A percentile compares a stretch with the other conserved stretches of the same genome.
Conservation (phyloP, 2,329 filamentous ascomycete species). For the Tolypocladium tundrense region DNA sequence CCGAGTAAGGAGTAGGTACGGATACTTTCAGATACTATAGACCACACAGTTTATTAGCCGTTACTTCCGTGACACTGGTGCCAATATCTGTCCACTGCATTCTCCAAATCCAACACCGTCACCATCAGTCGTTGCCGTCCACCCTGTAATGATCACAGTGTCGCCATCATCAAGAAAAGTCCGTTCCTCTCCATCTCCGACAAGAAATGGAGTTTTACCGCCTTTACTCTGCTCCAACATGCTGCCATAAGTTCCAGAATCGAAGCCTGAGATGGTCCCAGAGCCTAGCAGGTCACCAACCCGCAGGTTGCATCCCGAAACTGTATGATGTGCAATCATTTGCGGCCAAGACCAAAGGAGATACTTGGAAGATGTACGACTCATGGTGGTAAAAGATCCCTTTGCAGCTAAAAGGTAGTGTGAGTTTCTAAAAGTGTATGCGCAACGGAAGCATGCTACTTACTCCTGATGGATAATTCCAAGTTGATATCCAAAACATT, state of each 20-base stretch:
- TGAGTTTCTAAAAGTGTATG: neutral
- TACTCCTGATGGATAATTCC: constrained; percentile 27
- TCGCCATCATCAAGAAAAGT: constrained; percentile 68
- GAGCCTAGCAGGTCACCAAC: constrained; percentile 68
- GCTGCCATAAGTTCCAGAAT: constrained; percentile 55
- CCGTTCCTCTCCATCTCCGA: constrained; percentile 56
- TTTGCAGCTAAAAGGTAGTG: constrained; percentile 12
- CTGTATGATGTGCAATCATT: constrained; percentile 73
- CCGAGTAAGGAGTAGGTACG: neutral
- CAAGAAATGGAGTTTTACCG: constrained; percentile 52
- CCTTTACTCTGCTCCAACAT: constrained; percentile 62
- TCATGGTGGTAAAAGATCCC: constrained; percentile 19
- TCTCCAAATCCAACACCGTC: constrained; percentile 1
- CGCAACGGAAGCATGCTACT: constrained; percentile 7
- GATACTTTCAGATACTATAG: neutral
- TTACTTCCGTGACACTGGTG: neutral
- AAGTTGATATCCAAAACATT: constrained; percentile 26
- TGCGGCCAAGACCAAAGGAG: constrained; percentile 75
- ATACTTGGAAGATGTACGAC: constrained; percentile 24
- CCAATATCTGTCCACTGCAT: neutral
- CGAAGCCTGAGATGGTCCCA: constrained; percentile 62
- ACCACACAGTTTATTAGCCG: neutral
- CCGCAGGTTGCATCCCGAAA: constrained; percentile 65
- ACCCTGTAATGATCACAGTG: constrained; percentile 54
- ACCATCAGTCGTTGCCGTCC: constrained; percentile 24